phyloP scores from a whole-genome alignment of 169 alveolate genomes.

The Blepharisma undulans region DNA sequence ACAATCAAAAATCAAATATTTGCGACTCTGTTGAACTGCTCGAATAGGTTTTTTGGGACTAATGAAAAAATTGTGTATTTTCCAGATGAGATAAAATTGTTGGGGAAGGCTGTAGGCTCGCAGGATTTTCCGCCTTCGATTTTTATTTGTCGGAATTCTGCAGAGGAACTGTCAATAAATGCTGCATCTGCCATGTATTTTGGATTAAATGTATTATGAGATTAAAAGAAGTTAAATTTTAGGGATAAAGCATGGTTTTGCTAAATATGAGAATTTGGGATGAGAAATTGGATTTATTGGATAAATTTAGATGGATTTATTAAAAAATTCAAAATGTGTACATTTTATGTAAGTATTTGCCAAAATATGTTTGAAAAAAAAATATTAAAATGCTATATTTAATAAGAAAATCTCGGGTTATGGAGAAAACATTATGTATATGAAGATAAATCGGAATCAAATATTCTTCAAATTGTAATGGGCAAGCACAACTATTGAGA shows the following conservation, averaged over 20 bases:
- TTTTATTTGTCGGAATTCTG: slow-evolving; percentile 18
- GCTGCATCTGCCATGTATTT: not conserved
- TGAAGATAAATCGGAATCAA: too few species aligned
- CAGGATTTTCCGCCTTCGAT: not conserved
- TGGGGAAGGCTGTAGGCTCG: not conserved
- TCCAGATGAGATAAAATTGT: slow-evolving; percentile 56
- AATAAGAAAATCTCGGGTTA: too few species aligned
- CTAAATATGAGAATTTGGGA: not conserved
- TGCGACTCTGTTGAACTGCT: slow-evolving; percentile 75
- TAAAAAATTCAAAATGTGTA: too few species aligned
- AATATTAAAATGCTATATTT: too few species aligned
- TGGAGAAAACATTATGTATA: too few species aligned
- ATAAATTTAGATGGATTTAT: too few species aligned
- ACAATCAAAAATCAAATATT: slow-evolving; percentile 75
- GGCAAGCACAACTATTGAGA: too few species aligned
- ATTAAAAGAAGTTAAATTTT: not conserved
- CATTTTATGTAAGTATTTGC: too few species aligned
- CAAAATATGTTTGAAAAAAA: too few species aligned
- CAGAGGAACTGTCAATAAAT: not conserved
- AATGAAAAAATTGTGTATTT: slow-evolving; percentile 71
- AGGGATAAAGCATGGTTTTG: too few species aligned
- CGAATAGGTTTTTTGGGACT: slow-evolving; percentile 75
- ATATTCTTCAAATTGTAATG: too few species aligned
- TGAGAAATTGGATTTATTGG: too few species aligned
- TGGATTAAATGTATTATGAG: not conserved